Conservation (phyloP, 1,284 basidiomycete species). For the Cutaneotrichosporon sp. region DNA sequence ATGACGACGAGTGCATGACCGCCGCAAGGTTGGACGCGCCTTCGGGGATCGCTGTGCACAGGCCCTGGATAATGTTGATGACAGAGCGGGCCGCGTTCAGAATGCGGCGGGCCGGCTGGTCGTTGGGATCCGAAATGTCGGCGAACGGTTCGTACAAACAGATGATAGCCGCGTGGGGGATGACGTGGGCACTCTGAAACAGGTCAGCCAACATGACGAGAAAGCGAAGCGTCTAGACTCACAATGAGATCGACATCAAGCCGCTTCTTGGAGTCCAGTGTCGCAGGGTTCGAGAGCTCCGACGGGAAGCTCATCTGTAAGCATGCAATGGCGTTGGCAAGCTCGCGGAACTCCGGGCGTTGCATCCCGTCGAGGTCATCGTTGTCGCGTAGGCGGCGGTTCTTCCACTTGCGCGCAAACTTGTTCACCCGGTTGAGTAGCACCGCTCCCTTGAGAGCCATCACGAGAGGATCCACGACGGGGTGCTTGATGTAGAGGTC, state of each 20-base stretch:
- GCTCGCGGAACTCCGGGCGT: slow-evolving; percentile 48
- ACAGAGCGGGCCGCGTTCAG: slow-evolving; percentile 42
- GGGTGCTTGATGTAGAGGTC: slow-evolving; percentile 53
- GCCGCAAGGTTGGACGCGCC: slow-evolving; percentile 30
- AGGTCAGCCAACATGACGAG: background rate
- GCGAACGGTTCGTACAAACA: slow-evolving; percentile 53
- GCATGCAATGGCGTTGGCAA: slow-evolving; percentile 48
- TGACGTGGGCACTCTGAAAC: slow-evolving; percentile 39
- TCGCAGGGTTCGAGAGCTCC: slow-evolving; percentile 30
- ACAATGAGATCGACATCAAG: slow-evolving; percentile 47
- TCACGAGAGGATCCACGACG: slow-evolving; percentile 47
- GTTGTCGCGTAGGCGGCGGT: slow-evolving; percentile 42
- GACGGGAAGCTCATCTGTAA: slow-evolving; percentile 51
- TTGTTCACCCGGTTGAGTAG: slow-evolving; percentile 41
- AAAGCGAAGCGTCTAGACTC: slow-evolving; percentile 10
- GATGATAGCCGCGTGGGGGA: slow-evolving; percentile 48
- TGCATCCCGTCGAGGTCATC: slow-evolving; percentile 50
- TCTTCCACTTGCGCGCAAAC: slow-evolving; percentile 50
- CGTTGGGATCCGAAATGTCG: slow-evolving; percentile 43
- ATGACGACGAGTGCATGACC: slow-evolving; percentile 47
- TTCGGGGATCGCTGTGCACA: slow-evolving; percentile 30
- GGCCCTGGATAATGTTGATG: slow-evolving; percentile 43
- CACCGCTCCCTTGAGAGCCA: slow-evolving; percentile 40
- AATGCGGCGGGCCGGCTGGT: slow-evolving; percentile 41
- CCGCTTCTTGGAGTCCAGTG: slow-evolving; percentile 27